Conservation (phyloP, 1,139 yeast species). For the Scheffersomyces stambukii region DNA sequence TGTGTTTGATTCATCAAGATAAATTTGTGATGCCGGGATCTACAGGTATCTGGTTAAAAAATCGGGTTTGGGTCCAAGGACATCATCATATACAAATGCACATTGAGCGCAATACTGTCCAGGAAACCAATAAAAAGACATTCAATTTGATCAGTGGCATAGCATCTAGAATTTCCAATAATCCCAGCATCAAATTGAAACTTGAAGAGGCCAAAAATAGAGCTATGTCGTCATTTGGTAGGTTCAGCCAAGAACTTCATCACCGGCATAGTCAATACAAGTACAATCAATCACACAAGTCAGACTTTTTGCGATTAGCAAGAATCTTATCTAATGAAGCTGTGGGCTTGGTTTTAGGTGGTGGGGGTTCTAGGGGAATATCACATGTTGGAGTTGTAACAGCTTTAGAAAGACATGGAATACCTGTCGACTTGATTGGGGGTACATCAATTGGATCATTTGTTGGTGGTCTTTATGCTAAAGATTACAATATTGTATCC, state of each 20-base stretch:
- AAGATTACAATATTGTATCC: conserved; percentile 86
- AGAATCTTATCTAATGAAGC: conserved; percentile 89
- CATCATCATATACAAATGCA: conserved; percentile 86
- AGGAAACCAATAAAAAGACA: conserved; percentile 13
- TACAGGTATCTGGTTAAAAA: conserved; percentile 80
- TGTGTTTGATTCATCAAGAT: conserved; percentile 80
- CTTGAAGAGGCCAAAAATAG: conserved; percentile 31
- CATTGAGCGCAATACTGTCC: conserved; percentile 19
- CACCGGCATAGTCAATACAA: conserved; percentile 31
- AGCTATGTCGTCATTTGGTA: too few species aligned
- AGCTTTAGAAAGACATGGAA: conserved; percentile 89
- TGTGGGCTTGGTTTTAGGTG: conserved; percentile 90
- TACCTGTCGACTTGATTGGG: conserved; percentile 90
- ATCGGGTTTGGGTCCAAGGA: conserved; percentile 84
- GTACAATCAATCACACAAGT: conserved; percentile 73
- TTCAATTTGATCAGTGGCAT: conserved; percentile 34
- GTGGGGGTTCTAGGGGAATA: conserved; percentile 96
- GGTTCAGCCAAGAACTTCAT: too few species aligned
- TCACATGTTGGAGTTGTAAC: conserved; percentile 90
- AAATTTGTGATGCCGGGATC: conserved; percentile 79
- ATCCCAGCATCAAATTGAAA: conserved; percentile 28
- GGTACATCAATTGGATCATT: conserved; percentile 97
- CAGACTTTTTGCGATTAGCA: conserved; percentile 86
- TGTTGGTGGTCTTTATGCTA: conserved; percentile 92
- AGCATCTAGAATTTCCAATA: conserved; percentile 33